Conservation (phyloP, 2,329 filamentous ascomycete genomes). For the Colletotrichum endophyticum region DNA sequence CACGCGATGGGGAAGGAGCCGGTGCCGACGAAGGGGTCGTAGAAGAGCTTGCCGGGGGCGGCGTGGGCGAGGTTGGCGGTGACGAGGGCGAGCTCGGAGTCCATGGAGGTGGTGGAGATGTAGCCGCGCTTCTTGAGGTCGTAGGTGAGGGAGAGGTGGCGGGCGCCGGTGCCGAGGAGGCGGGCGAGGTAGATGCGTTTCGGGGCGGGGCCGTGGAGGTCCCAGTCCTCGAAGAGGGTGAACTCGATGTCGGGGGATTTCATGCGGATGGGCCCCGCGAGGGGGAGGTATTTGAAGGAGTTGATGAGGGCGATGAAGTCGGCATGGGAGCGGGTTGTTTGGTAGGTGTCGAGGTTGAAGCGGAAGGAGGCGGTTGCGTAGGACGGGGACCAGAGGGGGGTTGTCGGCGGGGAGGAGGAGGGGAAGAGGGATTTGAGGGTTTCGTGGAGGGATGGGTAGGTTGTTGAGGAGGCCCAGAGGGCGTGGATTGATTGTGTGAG, state of each 20-base stretch:
- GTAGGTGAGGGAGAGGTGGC: conserved; percentile 73
- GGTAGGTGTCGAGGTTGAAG: conserved; percentile 84
- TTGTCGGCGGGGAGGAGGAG: neutral
- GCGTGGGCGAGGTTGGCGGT: conserved; percentile 91
- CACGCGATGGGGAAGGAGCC: conserved; percentile 91
- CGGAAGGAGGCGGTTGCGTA: conserved; percentile 77
- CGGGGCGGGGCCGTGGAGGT: conserved; percentile 54
- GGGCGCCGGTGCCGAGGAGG: conserved; percentile 67
- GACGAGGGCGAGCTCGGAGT: conserved; percentile 87
- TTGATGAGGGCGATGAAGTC: conserved; percentile 80
- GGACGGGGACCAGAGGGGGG: conserved; percentile 65
- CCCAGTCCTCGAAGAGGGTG: conserved; percentile 83
- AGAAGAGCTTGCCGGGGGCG: conserved; percentile 82
- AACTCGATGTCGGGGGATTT: conserved; percentile 76
- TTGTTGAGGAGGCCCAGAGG: conserved; percentile 79
- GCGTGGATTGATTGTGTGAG: conserved; percentile 85
- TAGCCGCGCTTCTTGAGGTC: conserved; percentile 93
- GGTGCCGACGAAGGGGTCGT: conserved; percentile 95
- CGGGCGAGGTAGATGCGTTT: conserved; percentile 71
- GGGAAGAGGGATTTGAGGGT: conserved; percentile 62
- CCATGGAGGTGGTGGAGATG: conserved; percentile 97
- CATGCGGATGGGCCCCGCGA: conserved; percentile 81
- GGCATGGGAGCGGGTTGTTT: conserved; percentile 68
- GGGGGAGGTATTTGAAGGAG: conserved; percentile 77
- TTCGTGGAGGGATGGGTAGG: conserved; percentile 71